Conservation (phyloP, 257 asterid genomes). For the Knoxia roxburghii region DNA sequence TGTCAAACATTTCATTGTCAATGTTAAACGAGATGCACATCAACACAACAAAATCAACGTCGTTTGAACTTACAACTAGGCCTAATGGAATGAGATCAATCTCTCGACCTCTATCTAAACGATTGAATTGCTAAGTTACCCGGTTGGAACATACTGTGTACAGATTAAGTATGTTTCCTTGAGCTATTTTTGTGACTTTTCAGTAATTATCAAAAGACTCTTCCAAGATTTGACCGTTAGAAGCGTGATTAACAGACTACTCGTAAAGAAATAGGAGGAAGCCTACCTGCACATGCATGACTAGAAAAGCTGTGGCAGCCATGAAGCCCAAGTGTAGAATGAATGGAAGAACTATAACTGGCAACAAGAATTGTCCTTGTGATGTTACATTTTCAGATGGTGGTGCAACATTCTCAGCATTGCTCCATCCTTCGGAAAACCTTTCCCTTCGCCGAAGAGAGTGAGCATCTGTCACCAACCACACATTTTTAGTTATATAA, state of each 20-base stretch:
- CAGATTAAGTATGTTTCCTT: no score
- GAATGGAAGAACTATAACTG: constrained; percentile 64
- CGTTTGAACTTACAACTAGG: background rate
- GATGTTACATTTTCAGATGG: constrained; percentile 29
- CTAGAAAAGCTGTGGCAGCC: constrained; percentile 73
- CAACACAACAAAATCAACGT: background rate
- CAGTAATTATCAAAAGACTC: no score
- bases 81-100: background rate
- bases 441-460: constrained; percentile 44
- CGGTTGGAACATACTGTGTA: no score
- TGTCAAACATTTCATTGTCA: constrained; percentile 22
- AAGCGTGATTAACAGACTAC: background rate
- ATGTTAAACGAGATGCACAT: background rate
- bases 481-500: constrained; percentile 5
- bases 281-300: constrained; percentile 91
- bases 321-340: constrained; percentile 73
- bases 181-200: no score
- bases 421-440: constrained; percentile 25
- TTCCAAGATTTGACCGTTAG: background rate
- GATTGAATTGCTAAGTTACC: background rate
- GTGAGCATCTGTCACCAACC: constrained; percentile 27
- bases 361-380: constrained; percentile 25
- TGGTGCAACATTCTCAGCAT: constrained; percentile 7
- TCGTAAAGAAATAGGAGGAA: background rate
- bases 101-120: background rate